Evolutionary conservation across 176 grass and related monocot species (phyloP), one percentile per base, ranked within the genome.

Genomic region (Oryza punctata): DNA sequence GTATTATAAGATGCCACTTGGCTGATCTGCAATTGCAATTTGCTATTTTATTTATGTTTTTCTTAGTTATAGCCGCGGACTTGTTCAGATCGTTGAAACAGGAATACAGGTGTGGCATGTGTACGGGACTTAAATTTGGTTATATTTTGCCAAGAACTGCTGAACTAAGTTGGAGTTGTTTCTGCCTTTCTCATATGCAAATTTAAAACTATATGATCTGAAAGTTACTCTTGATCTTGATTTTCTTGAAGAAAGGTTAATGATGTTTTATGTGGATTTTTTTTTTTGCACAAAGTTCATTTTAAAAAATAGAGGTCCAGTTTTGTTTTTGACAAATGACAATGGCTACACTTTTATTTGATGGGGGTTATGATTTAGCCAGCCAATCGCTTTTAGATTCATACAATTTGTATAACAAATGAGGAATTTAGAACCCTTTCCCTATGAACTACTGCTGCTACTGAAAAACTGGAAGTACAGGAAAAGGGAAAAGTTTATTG

Each of bases 1-100:
- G 30, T 32, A 32, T 32, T 32, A 69, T 67, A 78, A 18, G 9
- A 19, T 78, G 73, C 78, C 66, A 77, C 78, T 85, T 77, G 78
- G 72, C 57, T 59, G 13, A n/a, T n/a, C 24, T 32, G 19, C 3
- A 7, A 38, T 46, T 71, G 78, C 19, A 16, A 12, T 52, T 66
- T 5, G 38, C 1, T 50, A n/a, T 7, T 49, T 49, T 49, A 37
- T n/a, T 46, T 44, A 44, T 44, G 25, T 8, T 27, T 71, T 63
- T 59, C 0, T 11, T 50, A 29, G 26, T 69, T 69, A 37, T 72
- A 65, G 43, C 25, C n/a, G 45, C 45, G n/a, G 57, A 50, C n/a
- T 6, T 43, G 25, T 32, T 23, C 27, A 23, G 4, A 33, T 40
- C 12, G 33, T 60, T 88, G 69, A 21, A 65, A 7, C 66, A 63